Conservation (phyloP, 768 basidiomycete genomes). For the Lanmaoa rubissima region DNA sequence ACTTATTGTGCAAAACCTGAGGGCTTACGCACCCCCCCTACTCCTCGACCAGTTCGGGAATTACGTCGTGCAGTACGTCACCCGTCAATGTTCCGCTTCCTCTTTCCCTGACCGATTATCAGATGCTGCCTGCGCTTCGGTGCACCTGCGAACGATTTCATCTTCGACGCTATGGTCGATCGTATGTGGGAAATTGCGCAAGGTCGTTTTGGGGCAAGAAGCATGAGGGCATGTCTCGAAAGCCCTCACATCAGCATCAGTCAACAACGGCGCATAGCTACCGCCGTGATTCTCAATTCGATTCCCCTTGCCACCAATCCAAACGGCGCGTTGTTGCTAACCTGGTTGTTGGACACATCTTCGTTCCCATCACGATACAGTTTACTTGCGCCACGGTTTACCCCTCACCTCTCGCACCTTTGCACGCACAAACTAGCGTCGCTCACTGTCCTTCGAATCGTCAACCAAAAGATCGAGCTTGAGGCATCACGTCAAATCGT, state of each 20-base stretch:
- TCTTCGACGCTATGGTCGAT: conserved; percentile 97
- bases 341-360: conserved; percentile 95
- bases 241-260: conserved; percentile 81
- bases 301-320: conserved; percentile 97
- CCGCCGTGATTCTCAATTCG: conserved; percentile 93
- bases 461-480: conserved; percentile 94
- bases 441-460: conserved; percentile 89
- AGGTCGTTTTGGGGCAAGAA: conserved; percentile 95
- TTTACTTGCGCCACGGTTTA: conserved; percentile 91
- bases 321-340: conserved; percentile 92
- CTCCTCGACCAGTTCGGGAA: conserved; percentile 93
- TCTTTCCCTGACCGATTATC: conserved; percentile 7
- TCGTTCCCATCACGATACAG: conserved; percentile 95
- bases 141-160: conserved; percentile 87
- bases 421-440: conserved; percentile 98
- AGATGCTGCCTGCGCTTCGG: conserved; percentile 92
- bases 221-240: conserved; percentile 96
- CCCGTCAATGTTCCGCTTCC: not conserved
- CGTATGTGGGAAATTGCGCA: conserved; percentile 99
- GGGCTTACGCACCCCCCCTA: conserved; percentile 90
- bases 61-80: conserved; percentile 85
- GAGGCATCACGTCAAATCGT: conserved; percentile 85
- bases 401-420: conserved; percentile 92
- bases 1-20: conserved; percentile 80
- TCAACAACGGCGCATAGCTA: conserved; percentile 94